phyloP scores from a whole-genome alignment of 768 basidiomycete genomes.

The Russula sp. region DNA sequence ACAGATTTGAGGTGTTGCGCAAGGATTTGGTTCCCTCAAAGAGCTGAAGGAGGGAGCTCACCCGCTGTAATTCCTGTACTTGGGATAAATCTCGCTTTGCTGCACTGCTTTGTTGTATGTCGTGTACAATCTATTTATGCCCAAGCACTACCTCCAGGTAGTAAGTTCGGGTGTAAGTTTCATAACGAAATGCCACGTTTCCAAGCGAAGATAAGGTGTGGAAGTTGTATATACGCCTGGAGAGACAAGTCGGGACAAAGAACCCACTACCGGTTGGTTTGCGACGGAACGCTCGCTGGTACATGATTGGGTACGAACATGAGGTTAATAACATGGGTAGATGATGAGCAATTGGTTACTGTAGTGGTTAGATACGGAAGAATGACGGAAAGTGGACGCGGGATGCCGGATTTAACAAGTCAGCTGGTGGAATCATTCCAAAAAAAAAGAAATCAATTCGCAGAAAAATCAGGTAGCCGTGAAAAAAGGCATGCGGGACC shows the following conservation, averaged over 20 bases:
- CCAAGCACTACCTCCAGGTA: background rate
- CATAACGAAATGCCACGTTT: background rate
- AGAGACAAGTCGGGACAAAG: background rate
- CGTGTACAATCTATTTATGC: slow-evolving; percentile 14
- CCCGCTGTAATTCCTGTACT: background rate
- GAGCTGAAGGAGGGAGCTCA: background rate
- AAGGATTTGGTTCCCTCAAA: slow-evolving; percentile 25
- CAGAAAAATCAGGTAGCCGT: background rate
- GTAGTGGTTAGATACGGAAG: background rate
- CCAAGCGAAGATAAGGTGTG: background rate
- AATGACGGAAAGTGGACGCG: background rate
- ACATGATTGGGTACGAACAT: background rate
- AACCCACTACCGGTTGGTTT: background rate
- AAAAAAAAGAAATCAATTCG: slow-evolving; percentile 14
- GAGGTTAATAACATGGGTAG: background rate
- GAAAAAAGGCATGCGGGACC: background rate
- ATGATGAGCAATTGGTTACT: background rate
- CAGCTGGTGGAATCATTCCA: background rate
- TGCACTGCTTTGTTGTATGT: slow-evolving; percentile 6
- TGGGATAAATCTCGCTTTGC: background rate
- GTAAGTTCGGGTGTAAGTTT: background rate
- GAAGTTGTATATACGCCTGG: background rate
- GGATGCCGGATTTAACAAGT: background rate
- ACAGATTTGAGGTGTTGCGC: slow-evolving; percentile 45
- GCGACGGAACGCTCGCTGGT: background rate